Evolutionary conservation across 2,329 filamentous ascomycete genomes (phyloP).

Genomic region (Epichloe festucae): DNA sequence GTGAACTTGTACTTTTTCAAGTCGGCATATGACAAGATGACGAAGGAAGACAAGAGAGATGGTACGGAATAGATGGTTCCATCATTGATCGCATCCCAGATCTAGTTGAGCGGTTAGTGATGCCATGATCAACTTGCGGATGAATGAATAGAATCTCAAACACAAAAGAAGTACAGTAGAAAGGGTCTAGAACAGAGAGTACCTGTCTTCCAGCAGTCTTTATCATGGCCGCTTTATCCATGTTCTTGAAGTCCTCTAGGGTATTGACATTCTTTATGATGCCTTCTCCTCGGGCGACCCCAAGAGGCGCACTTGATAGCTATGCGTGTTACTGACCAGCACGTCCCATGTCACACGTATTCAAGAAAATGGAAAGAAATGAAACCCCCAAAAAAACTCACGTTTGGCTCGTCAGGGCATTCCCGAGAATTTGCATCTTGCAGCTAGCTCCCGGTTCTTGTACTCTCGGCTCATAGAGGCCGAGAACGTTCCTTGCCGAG

Average conservation of each 20-base stretch:
- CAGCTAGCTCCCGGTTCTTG: conserved; percentile 65
- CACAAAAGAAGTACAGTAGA: background rate
- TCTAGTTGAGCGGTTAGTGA: conserved; percentile 33
- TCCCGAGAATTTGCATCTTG: conserved; percentile 81
- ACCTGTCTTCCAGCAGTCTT: conserved; percentile 69
- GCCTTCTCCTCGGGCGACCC: conserved; percentile 73
- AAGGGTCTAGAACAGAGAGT: conserved; percentile 8
- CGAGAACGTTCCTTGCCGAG: conserved; percentile 73
- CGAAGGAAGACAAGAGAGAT: conserved; percentile 78
- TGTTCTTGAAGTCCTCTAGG: conserved; percentile 78
- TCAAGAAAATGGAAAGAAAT: background rate
- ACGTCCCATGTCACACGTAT: background rate
- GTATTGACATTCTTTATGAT: conserved; percentile 96
- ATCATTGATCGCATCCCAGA: conserved; percentile 96
- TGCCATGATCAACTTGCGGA: background rate
- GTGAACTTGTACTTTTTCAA: conserved; percentile 95
- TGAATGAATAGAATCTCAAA: background rate
- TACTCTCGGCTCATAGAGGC: conserved; percentile 74
- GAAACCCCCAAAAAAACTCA: conserved; percentile 31
- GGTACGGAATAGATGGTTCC: conserved; percentile 93
- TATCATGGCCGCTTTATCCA: conserved; percentile 67
- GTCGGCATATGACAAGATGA: conserved; percentile 84
- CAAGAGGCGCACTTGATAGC: conserved; percentile 45
- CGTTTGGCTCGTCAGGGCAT: conserved; percentile 72
- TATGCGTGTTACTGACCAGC: background rate